Conservation (phyloP, 371 early-diverging fungal species). For the Furculomyces boomerangus region DNA sequence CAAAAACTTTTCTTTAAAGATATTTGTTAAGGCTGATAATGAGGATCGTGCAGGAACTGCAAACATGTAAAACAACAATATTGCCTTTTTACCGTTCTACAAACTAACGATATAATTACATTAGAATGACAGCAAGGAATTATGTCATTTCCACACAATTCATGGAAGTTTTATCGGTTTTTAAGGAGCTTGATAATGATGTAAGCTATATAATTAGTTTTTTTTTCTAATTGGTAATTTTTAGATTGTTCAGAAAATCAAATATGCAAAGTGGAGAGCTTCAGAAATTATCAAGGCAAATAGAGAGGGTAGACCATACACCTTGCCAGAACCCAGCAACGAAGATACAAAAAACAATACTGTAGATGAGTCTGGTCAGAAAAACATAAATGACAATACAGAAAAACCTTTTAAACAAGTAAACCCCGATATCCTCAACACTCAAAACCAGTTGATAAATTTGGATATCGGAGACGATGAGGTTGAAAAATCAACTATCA, state of each 20-base stretch:
- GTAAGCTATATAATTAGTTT: constrained; percentile 21
- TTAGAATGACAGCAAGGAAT: constrained; percentile 13
- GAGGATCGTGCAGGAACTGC: constrained; percentile 72
- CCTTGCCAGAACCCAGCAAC: constrained; percentile 32
- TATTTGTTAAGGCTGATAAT: constrained; percentile 82
- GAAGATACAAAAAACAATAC: background rate
- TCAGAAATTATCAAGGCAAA: constrained; percentile 81
- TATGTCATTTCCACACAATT: constrained; percentile 22
- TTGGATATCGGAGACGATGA: background rate
- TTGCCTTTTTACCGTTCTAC: too few relatives aligned
- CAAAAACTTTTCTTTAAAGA: constrained; percentile 70
- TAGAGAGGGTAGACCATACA: constrained; percentile 65
- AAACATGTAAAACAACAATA: constrained; percentile 47
- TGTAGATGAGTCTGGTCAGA: background rate
- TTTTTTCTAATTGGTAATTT: constrained; percentile 65
- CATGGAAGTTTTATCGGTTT: constrained; percentile 11
- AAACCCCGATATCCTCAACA: background rate
- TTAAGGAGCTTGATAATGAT: constrained; percentile 5
- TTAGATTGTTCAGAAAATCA: constrained; percentile 71
- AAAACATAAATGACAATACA: background rate
- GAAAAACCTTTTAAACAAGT: background rate
- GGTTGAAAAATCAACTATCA: background rate
- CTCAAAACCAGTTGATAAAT: background rate
- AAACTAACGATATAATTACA: background rate
- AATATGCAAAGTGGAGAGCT: constrained; percentile 90